A percentile compares a stretch with the other conserved stretches of the same genome.
Evolutionary conservation across 768 basidiomycete species (phyloP).

Genomic region (Neoboletus subvelutipes): DNA sequence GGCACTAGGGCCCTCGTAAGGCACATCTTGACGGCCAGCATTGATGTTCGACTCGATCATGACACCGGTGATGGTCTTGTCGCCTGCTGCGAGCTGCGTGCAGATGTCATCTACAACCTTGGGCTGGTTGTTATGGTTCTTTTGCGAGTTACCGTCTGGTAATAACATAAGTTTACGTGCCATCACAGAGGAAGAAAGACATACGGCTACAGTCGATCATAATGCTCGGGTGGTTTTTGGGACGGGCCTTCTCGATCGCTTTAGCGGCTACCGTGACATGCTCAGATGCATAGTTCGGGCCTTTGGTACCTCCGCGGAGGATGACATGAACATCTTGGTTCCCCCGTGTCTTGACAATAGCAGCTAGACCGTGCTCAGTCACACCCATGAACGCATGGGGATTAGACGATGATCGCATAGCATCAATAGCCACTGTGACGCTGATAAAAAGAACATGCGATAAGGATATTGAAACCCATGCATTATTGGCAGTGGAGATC

Average conservation of each 20-base stretch:
- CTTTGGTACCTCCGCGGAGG: constrained; percentile 87
- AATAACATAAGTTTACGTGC: not conserved
- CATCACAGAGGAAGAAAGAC: constrained; percentile 26
- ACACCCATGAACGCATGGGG: constrained; percentile 98
- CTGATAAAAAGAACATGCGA: constrained; percentile 30
- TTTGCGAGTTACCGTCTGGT: constrained; percentile 91
- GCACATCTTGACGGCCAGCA: constrained; percentile 88
- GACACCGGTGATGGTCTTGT: constrained; percentile 80
- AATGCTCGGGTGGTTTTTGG: constrained; percentile 56
- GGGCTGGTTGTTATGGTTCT: constrained; percentile 92
- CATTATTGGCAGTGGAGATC: constrained; percentile 1
- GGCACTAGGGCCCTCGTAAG: constrained; percentile 59
- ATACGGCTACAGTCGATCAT: constrained; percentile 87
- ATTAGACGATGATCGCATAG: constrained; percentile 88
- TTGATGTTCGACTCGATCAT: constrained; percentile 98
- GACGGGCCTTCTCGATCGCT: constrained; percentile 63
- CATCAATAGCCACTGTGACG: constrained; percentile 90
- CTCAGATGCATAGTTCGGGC: constrained; percentile 84
- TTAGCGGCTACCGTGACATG: constrained; percentile 64
- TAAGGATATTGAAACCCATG: not conserved
- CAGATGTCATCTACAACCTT: constrained; percentile 72
- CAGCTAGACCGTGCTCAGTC: constrained; percentile 83
- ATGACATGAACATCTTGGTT: constrained; percentile 93
- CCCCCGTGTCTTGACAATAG: constrained; percentile 90
- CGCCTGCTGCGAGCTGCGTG: constrained; percentile 69